These are phyloP conservation scores for Aspergillus calidoustus DNA, from an alignment of 2,329 filamentous ascomycete genomes.

Conservation along the genomic window DNA sequence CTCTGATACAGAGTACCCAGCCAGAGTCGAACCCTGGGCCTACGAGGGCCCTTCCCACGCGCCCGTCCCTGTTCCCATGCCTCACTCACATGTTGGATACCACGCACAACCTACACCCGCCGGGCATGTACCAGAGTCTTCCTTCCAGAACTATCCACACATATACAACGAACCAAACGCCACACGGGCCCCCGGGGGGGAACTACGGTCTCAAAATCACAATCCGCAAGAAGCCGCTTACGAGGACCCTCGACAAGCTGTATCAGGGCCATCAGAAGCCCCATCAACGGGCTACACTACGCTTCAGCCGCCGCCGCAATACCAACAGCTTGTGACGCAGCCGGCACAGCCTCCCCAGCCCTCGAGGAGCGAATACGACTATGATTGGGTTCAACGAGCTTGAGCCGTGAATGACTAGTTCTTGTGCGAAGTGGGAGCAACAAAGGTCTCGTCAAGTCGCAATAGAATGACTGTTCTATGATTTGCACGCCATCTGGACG, in stretches of 20 bases:
- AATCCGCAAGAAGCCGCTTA: constrained; percentile 23
- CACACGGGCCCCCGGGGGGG: constrained; percentile 22
- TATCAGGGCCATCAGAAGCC: constrained; percentile 27
- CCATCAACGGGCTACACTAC: constrained; percentile 22
- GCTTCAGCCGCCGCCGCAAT: constrained; percentile 19
- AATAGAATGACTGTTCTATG: not conserved
- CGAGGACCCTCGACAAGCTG: constrained; percentile 24
- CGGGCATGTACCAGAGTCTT: constrained; percentile 23
- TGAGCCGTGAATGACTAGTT: constrained; percentile 10
- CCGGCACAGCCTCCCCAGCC: constrained; percentile 12
- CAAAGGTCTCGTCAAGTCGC: not conserved
- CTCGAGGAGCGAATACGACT: constrained; percentile 21
- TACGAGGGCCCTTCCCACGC: constrained; percentile 26
- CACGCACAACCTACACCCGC: constrained; percentile 13
- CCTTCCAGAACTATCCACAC: constrained; percentile 28
- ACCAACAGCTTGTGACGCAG: constrained; percentile 18
- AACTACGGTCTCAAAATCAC: constrained; percentile 14
- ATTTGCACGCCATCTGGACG: not conserved
- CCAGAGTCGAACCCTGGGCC: constrained; percentile 30
- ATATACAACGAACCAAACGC: constrained; percentile 22
- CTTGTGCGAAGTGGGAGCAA: not conserved
- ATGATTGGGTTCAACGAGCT: constrained; percentile 26
- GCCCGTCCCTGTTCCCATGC: constrained; percentile 21
- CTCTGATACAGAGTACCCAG: constrained; percentile 33
- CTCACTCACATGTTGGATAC: constrained; percentile 29